phyloP scores from a whole-genome alignment of 257 asterid genomes.

The Plantago major region DNA sequence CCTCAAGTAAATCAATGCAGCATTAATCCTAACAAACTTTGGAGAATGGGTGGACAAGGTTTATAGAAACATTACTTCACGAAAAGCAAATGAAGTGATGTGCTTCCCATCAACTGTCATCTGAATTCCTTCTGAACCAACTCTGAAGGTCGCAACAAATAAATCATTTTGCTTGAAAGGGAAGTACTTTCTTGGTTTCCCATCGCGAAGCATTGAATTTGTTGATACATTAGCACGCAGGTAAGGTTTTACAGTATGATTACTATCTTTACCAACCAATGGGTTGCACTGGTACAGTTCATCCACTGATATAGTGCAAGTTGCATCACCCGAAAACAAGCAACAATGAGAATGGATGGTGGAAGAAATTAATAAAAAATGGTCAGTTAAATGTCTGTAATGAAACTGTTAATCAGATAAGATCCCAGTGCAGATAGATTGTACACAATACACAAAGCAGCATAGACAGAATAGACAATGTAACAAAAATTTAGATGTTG shows the following conservation, averaged over 20 bases:
- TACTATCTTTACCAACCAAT: constrained; percentile 67
- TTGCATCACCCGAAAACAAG: constrained; percentile 19
- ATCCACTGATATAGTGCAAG: constrained; percentile 57
- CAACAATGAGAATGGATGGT: constrained; percentile 11
- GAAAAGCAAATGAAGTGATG: constrained; percentile 83
- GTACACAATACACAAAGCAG: neutral
- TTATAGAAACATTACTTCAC: constrained; percentile 55
- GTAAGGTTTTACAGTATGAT: constrained; percentile 35
- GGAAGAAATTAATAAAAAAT: constrained; percentile 1
- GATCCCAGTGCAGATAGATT: neutral
- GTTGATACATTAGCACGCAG: constrained; percentile 41
- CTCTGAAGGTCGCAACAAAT: constrained; percentile 85
- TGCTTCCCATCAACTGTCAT: constrained; percentile 98
- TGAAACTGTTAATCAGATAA: too few species aligned
- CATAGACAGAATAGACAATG: neutral
- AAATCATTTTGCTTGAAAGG: constrained; percentile 88
- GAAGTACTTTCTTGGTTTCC: constrained; percentile 58
- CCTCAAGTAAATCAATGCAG: constrained; percentile 10
- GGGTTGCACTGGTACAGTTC: constrained; percentile 84
- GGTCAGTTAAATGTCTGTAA: neutral
- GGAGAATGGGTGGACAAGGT: constrained; percentile 8
- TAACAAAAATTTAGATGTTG: neutral
- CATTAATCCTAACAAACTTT: neutral
- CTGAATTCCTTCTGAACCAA: constrained; percentile 94
- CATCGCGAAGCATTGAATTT: constrained; percentile 49